phyloP scores from a whole-genome alignment of 2,329 filamentous ascomycete genomes.

The Aschersonia sp. region DNA sequence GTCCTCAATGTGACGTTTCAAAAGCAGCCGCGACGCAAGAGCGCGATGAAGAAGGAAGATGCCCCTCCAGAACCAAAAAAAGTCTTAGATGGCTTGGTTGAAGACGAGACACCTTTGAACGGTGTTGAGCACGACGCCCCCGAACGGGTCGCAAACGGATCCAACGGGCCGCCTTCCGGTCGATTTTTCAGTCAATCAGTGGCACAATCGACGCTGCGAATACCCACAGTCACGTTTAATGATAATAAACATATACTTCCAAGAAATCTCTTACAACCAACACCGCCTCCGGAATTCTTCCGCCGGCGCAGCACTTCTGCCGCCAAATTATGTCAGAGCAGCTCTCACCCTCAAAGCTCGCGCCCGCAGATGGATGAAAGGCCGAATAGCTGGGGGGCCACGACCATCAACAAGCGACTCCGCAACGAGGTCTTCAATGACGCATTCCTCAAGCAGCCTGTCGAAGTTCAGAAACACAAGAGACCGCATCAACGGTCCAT shows the following conservation, averaged over 20 bases:
- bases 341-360: conserved; percentile 4
- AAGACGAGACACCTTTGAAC: conserved; percentile 21
- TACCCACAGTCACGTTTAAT: conserved; percentile 84
- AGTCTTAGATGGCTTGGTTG: too few species aligned
- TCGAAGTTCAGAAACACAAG: conserved; percentile 66
- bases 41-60: conserved; percentile 36
- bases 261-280: conserved; percentile 59
- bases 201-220: conserved; percentile 44
- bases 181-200: conserved; percentile 61
- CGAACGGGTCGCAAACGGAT: conserved; percentile 6
- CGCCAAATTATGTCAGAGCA: conserved; percentile 8
- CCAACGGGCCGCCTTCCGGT: conserved; percentile 7
- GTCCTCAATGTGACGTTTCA: conserved; percentile 93
- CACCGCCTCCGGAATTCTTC: conserved; percentile 20
- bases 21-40: conserved; percentile 58
- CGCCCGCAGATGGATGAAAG: conserved; percentile 35
- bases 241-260: conserved; percentile 92
- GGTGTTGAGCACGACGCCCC: background rate
- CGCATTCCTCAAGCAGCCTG: conserved; percentile 72
- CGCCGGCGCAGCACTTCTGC: conserved; percentile 19
- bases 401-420: conserved; percentile 74
- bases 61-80: conserved; percentile 8
- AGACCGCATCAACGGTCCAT: conserved; percentile 54
- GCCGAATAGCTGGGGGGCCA: conserved; percentile 72
- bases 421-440: conserved; percentile 88